Evolutionary conservation across 257 asterid genomes (phyloP), one percentile per base, ranked within the genome.

Genomic region (Lithospermum erythrorhizon): DNA sequence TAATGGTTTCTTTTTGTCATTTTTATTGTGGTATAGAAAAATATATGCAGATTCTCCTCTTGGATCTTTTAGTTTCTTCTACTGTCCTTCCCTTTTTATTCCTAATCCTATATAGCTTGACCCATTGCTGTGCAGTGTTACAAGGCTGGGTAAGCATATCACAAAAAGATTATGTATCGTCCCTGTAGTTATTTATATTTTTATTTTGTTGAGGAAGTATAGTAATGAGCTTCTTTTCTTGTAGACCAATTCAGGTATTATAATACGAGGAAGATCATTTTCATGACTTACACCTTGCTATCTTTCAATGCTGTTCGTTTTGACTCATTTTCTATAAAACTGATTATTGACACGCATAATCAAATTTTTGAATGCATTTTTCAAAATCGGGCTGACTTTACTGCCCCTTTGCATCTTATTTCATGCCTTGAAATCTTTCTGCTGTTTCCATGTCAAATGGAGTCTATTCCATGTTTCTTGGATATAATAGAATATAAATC

Each of bases 1-100:
- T 90, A 87, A 87, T 77, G 76, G 70, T 78, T 83, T 76, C 55
- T 77, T 81, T 76, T 66, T 70, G 48, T 59, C 51, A 67, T 57
- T 55, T 68, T 63, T 47, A 55, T 67, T 58, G 56, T 37, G 64
- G 59, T 53, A 65, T 61, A 9, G 24, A 53, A n/a, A 55, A 65
- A 56, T 45, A 49, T 65, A 5, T 48, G 61, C 49, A 21, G 68
- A 48, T 61, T 63, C 54, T 61, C 16, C 54, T 15, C 16, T 56
- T 56, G 20, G 2, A 22, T 56, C 21, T 27, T 2, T 56, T 14
- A 56, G 32, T 56, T 56, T 55, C 2, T 56, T 56, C n/a, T 41
- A 14, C 18, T 41, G 4, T 1, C 15, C 49, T 41, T 41, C 0
- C 18, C 17, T 8, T 11, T 13, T 41, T 41, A 41, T 41, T 55